These are phyloP conservation scores for Haplosporangium gracile DNA, from an alignment of 192 early-diverging fungal genomes.

Conservation along the genomic window DNA sequence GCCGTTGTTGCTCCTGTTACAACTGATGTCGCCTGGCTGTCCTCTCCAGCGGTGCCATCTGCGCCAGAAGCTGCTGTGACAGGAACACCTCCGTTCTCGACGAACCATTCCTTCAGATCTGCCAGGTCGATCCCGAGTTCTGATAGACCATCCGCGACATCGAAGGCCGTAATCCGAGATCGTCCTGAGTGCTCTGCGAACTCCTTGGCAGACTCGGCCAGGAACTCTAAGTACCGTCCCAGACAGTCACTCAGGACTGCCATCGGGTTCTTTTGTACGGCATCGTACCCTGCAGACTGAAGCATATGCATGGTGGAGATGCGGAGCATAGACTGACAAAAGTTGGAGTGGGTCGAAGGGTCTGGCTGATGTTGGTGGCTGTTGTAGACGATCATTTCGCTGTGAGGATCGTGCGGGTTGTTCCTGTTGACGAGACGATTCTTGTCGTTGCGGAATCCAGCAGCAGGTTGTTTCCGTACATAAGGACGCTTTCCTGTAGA, in stretches of 20 bases:
- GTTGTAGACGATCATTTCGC: slow-evolving; percentile 18
- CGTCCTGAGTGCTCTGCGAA: slow-evolving; percentile 64
- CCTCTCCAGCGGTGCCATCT: background rate
- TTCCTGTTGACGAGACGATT: background rate
- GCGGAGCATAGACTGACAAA: slow-evolving; percentile 65
- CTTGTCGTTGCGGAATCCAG: slow-evolving; percentile 16
- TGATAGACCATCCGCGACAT: slow-evolving; percentile 58
- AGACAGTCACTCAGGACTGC: slow-evolving; percentile 66
- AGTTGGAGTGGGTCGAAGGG: slow-evolving; percentile 42
- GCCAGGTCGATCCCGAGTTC: slow-evolving; percentile 59
- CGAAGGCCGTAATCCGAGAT: slow-evolving; percentile 56
- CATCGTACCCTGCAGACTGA: slow-evolving; percentile 68
- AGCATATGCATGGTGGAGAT: slow-evolving; percentile 64
- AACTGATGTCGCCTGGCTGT: background rate
- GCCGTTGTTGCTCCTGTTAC: slow-evolving; percentile 1
- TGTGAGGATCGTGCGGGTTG: slow-evolving; percentile 20
- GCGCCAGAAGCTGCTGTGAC: slow-evolving; percentile 11
- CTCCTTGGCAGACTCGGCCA: slow-evolving; percentile 61
- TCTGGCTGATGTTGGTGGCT: slow-evolving; percentile 39
- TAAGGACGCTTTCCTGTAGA: slow-evolving; percentile 31
- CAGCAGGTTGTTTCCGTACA: slow-evolving; percentile 24
- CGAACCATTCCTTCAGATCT: slow-evolving; percentile 60
- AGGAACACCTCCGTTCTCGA: slow-evolving; percentile 56
- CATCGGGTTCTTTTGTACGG: slow-evolving; percentile 55
- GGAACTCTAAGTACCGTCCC: slow-evolving; percentile 59